Conservation (phyloP, 352 stramenopile species). For the Saprolegnia diclina region DNA sequence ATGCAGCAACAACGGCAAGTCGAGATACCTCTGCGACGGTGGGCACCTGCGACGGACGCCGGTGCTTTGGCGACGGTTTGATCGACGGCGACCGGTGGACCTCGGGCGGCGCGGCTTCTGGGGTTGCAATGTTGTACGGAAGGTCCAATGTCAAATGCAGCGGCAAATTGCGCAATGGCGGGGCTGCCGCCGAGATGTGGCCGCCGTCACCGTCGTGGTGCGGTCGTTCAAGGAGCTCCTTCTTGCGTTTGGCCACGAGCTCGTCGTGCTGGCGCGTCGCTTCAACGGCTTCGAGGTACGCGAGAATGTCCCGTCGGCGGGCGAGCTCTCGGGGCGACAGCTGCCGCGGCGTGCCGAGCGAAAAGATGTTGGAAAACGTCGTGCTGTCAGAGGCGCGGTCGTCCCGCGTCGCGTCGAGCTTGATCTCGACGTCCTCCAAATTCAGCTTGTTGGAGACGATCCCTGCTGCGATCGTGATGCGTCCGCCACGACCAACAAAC, state of each 20-base stretch:
- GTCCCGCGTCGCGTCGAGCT: neutral
- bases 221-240: slow-evolving; percentile 7
- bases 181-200: neutral
- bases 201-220: neutral
- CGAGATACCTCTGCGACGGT: too few species aligned
- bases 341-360: slow-evolving; percentile 50
- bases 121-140: neutral
- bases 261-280: slow-evolving; percentile 8
- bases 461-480: neutral
- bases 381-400: neutral
- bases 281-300: slow-evolving; percentile 41
- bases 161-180: neutral
- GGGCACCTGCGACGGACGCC: neutral
- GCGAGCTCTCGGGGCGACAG: slow-evolving; percentile 42
- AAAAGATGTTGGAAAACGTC: slow-evolving; percentile 53
- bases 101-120: neutral
- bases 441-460: slow-evolving; percentile 16
- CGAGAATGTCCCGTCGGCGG: slow-evolving; percentile 45
- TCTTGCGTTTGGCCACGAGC: slow-evolving; percentile 7
- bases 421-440: slow-evolving; percentile 17
- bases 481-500: neutral
- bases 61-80: neutral
- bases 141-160: neutral
- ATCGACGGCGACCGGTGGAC: neutral
- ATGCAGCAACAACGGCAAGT: neutral